Conservation (phyloP, 192 early-diverging fungal species). For the Gryganskiella cystojenkinii region DNA sequence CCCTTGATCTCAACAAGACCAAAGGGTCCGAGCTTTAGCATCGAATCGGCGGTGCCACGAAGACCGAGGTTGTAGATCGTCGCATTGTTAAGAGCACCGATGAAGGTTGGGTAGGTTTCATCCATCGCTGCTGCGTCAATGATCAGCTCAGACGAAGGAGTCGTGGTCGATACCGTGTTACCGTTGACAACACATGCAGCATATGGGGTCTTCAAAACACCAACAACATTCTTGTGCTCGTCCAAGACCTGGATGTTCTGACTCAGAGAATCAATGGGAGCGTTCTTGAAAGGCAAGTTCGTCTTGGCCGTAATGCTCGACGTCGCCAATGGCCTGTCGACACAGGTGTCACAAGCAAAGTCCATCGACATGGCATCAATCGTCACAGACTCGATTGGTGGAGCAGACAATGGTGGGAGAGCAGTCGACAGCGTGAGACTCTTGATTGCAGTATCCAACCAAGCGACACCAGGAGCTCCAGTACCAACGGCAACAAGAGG, state of each 20-base stretch:
- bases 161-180: conserved; percentile 48
- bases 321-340: conserved; percentile 49
- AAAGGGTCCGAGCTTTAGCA: conserved; percentile 39
- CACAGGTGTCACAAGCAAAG: conserved; percentile 39
- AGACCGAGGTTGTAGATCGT: conserved; percentile 51
- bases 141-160: conserved; percentile 32
- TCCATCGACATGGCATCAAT: conserved; percentile 60
- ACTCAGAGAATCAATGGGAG: conserved; percentile 56
- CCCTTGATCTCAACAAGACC: conserved; percentile 52
- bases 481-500: conserved; percentile 5
- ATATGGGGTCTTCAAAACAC: conserved; percentile 17
- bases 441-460: conserved; percentile 35
- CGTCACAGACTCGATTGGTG: conserved; percentile 53
- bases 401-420: conserved; percentile 1
- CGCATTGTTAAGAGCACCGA: conserved; percentile 50
- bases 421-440: conserved; percentile 11
- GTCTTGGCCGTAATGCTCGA: conserved; percentile 56
- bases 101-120: conserved; percentile 56
- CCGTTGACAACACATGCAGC: conserved; percentile 44
- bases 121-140: conserved; percentile 47
- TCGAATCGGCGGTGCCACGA: conserved; percentile 56
- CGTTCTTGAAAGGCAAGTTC: conserved; percentile 65
- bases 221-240: conserved; percentile 8
- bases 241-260: conserved; percentile 57
- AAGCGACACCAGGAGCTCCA: conserved; percentile 20